phyloP scores from a whole-genome alignment of 352 stramenopile genomes.

The Pythium oligandrum region DNA sequence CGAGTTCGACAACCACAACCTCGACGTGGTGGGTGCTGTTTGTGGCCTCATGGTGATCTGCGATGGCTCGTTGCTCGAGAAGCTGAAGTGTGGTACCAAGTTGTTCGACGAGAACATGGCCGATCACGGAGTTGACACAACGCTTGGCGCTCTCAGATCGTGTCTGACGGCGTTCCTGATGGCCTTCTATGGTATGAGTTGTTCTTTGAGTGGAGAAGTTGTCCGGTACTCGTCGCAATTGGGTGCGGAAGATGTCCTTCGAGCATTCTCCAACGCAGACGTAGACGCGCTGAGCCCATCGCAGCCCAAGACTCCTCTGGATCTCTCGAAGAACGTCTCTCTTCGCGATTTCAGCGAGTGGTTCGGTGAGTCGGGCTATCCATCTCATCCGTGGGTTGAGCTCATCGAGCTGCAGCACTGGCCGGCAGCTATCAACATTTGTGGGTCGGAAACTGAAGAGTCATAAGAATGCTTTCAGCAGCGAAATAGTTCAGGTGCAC shows the following conservation, averaged over 20 bases:
- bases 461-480: too few species aligned
- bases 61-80: slow-evolving; percentile 43
- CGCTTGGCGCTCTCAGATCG: slow-evolving; percentile 54
- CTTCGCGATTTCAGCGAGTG: slow-evolving; percentile 70
- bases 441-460: slow-evolving; percentile 12
- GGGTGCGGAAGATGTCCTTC: slow-evolving; percentile 61
- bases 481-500: slow-evolving; percentile 5
- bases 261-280: slow-evolving; percentile 38
- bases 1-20: slow-evolving; percentile 36
- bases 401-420: slow-evolving; percentile 75
- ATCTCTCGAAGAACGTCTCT: slow-evolving; percentile 39
- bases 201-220: slow-evolving; percentile 63
- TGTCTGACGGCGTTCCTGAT: slow-evolving; percentile 76
- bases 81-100: slow-evolving; percentile 17
- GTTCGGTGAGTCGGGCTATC: slow-evolving; percentile 65
- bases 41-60: slow-evolving; percentile 67
- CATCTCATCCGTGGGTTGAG: slow-evolving; percentile 73
- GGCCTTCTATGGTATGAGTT: slow-evolving; percentile 81
- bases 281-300: slow-evolving; percentile 19
- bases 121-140: slow-evolving; percentile 31
- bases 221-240: slow-evolving; percentile 66
- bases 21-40: slow-evolving; percentile 50
- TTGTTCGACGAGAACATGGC: slow-evolving; percentile 24
- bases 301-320: slow-evolving; percentile 11
- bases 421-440: slow-evolving; percentile 70